Conservation (phyloP, 352 stramenopile genomes). For the Globisporangium middletonii region DNA sequence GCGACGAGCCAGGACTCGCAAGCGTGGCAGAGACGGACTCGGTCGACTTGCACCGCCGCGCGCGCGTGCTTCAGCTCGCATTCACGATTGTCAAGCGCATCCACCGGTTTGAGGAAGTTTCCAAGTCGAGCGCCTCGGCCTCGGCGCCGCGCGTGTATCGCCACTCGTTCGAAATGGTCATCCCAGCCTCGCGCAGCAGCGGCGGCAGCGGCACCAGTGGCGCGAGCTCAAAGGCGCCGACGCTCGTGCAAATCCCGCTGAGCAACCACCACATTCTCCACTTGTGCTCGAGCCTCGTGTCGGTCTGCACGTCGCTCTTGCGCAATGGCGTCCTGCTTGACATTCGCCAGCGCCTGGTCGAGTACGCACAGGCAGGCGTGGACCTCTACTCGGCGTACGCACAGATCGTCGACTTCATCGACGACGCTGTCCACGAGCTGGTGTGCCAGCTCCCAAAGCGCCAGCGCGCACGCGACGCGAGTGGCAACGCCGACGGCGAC, state of each 20-base stretch:
- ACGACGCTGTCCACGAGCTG: slow-evolving; percentile 38
- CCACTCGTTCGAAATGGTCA: slow-evolving; percentile 63
- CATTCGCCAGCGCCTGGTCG: slow-evolving; percentile 37
- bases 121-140: slow-evolving; percentile 19
- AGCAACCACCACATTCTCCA: slow-evolving; percentile 54
- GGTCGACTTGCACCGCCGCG: slow-evolving; percentile 45
- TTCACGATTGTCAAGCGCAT: slow-evolving; percentile 57
- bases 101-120: slow-evolving; percentile 50
- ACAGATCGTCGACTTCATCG: slow-evolving; percentile 37
- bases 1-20: not conserved
- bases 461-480: slow-evolving; percentile 19
- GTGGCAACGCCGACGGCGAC: slow-evolving; percentile 2
- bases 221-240: slow-evolving; percentile 15
- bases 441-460: slow-evolving; percentile 32
- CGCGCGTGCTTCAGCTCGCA: slow-evolving; percentile 48
- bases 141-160: slow-evolving; percentile 26
- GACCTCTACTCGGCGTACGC: slow-evolving; percentile 35
- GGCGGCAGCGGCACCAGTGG: not conserved
- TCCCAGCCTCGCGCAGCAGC: slow-evolving; percentile 12
- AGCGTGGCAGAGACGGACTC: slow-evolving; percentile 7
- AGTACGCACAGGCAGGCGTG: slow-evolving; percentile 35
- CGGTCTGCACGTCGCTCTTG: slow-evolving; percentile 34
- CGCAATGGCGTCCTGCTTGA: slow-evolving; percentile 32
- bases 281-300: slow-evolving; percentile 51
- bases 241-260: slow-evolving; percentile 47